These are phyloP conservation scores for Lecanicillium sp. DNA, from an alignment of 2,329 filamentous ascomycete species.

Conservation along the genomic window DNA sequence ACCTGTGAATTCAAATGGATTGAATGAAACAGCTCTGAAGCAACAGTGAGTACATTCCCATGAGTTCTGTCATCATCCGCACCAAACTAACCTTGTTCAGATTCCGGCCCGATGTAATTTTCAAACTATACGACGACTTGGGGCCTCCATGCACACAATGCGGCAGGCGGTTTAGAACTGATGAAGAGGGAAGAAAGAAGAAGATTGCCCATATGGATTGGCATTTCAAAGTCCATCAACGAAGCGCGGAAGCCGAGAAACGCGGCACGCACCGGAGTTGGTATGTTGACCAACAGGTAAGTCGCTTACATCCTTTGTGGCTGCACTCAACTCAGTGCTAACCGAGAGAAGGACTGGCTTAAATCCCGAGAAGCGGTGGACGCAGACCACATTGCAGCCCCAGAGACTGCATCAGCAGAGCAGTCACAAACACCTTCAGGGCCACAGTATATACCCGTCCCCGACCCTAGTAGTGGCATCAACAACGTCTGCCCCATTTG, in stretches of 20 bases:
- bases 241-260: slow-evolving; percentile 77
- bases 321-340: slow-evolving; percentile 11
- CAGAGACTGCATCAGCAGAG: slow-evolving; percentile 27
- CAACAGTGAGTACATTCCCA: slow-evolving; percentile 48
- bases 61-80: too few species aligned
- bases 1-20: slow-evolving; percentile 12
- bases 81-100: slow-evolving; percentile 34
- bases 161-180: slow-evolving; percentile 74
- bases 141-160: slow-evolving; percentile 88
- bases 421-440: slow-evolving; percentile 39
- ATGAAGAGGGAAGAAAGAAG: slow-evolving; percentile 69
- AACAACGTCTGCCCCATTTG: slow-evolving; percentile 87
- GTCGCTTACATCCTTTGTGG: slow-evolving; percentile 16
- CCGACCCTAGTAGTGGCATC: slow-evolving; percentile 64
- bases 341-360: slow-evolving; percentile 68
- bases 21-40: slow-evolving; percentile 59
- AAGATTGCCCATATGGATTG: slow-evolving; percentile 94
- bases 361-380: slow-evolving; percentile 75
- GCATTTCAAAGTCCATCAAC: slow-evolving; percentile 92
- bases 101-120: slow-evolving; percentile 59
- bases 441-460: slow-evolving; percentile 72
- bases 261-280: slow-evolving; percentile 85
- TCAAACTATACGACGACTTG: slow-evolving; percentile 72
- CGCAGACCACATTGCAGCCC: slow-evolving; percentile 35
- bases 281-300: slow-evolving; percentile 83